Evolutionary conservation across 2,329 filamentous ascomycete species (phyloP).

Genomic region (Cordyceps cateniannulata): DNA sequence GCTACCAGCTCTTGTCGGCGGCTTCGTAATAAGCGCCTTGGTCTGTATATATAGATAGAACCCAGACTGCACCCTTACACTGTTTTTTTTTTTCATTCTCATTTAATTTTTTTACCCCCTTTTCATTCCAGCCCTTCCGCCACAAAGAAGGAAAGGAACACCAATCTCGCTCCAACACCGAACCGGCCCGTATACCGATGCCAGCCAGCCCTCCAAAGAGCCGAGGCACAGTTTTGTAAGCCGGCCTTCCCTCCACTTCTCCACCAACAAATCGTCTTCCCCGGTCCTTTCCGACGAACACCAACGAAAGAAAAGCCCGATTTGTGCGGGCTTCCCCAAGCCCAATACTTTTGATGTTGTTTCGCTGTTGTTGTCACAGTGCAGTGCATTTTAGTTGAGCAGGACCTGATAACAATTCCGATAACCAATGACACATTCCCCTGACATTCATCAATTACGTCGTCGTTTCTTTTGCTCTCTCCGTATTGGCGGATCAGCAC

Average conservation of each 20-base stretch:
- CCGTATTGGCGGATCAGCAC: not conserved
- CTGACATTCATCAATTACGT: slow-evolving; percentile 6
- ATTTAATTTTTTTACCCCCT: not conserved
- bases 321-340: not conserved
- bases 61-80: not conserved
- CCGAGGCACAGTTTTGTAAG: slow-evolving; percentile 11
- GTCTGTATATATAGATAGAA: not conserved
- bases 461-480: not conserved
- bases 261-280: not conserved
- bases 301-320: not conserved
- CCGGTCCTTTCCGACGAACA: slow-evolving; percentile 10
- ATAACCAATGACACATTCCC: not conserved
- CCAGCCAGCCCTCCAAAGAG: slow-evolving; percentile 9
- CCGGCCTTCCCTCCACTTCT: not conserved
- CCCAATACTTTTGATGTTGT: too few species aligned
- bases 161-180: not conserved
- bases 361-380: too few species aligned
- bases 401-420: not conserved
- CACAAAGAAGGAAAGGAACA: too few species aligned
- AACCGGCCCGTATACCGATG: not conserved
- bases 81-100: not conserved
- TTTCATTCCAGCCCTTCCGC: not conserved
- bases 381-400: not conserved
- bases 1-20: not conserved
- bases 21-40: slow-evolving; percentile 3